Percentiles rank a stretch among this genome's conserved stretches.
phyloP scores from a whole-genome alignment of 2,329 filamentous ascomycete species.

The Chaetomium globosum region DNA sequence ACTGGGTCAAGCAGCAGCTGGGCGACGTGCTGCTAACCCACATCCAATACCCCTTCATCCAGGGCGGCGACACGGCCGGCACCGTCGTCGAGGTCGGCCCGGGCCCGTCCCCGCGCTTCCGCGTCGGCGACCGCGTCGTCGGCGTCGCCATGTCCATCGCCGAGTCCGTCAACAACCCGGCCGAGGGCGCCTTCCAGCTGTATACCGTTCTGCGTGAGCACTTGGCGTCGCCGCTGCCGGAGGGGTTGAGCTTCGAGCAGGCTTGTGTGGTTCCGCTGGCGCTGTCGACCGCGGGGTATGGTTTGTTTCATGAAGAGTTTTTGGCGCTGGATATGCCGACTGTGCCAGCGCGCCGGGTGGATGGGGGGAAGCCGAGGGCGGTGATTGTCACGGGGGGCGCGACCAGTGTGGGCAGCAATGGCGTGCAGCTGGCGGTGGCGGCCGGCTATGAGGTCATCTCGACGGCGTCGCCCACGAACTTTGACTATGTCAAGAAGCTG shows the following conservation, averaged over 20 bases:
- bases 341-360: not conserved
- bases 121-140: conserved; percentile 5
- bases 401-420: not conserved
- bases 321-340: not conserved
- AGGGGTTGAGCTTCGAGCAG: not conserved
- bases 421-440: not conserved
- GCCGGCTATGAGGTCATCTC: not conserved
- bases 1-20: not conserved
- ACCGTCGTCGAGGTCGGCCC: not conserved
- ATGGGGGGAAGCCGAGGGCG: not conserved
- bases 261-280: not conserved
- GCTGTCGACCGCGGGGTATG: not conserved
- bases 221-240: not conserved
- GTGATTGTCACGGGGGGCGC: not conserved
- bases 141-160: not conserved
- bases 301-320: not conserved
- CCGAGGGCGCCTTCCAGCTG: not conserved
- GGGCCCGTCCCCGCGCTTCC: not conserved
- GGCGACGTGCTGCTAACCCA: not conserved
- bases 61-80: not conserved
- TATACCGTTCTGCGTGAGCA: not conserved
- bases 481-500: not conserved
- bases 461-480: conserved; percentile 4
- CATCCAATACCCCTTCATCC: not conserved
- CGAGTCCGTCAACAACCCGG: not conserved